Evolutionary conservation across 1,284 basidiomycete species (phyloP), one percentile per base, ranked within the genome.

Genomic region (Cryptococcus jaspeensis): DNA sequence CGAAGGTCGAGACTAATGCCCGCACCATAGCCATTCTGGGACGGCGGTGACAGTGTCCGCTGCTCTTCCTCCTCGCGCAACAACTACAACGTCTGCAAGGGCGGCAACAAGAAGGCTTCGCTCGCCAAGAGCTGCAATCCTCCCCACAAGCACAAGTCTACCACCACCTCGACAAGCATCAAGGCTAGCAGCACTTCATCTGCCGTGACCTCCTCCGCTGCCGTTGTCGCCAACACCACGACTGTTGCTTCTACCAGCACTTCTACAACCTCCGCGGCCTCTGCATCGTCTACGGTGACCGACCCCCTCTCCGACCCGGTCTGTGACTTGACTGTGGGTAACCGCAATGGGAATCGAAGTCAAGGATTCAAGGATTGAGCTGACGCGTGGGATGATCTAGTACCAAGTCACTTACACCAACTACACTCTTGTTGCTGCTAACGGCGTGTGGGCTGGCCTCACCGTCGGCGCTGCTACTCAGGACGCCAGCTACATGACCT

Each of bases 401-500:
- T 66, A 62, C 59, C 65, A 66, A 55, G 62, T 59, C 40, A 39
- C 42, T 13, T 66, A 64, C 59, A 25, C 23, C 43, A 64, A 69
- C 67, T 69, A 65, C 63, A 67, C 63, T 41, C 22, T 59, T 32
- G 57, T 67, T 25, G 67, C 65, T 36, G 53, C 65, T 57, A 66
- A 65, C 60, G 67, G 67, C 42, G 52, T 58, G 46, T 69, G 63
- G 63, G 51, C 37, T 15, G 67, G 67, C 28, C 50, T 62, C 16
- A 65, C 63, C 37, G 58, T 66, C 52, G 67, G 67, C 49, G 53
- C 67, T 46, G 67, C 67, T 23, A 45, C 63, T 22, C 63, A 65
- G 40, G 67, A 69, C 50, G 61, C 53, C 28, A 63, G 61, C 15
- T 69, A 69, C 67, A 66, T 69, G 67, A 69, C 67, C 56, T 69